Evolutionary conservation across 1,284 basidiomycete genomes (phyloP).

Genomic region (Ceratobasidium sp.): DNA sequence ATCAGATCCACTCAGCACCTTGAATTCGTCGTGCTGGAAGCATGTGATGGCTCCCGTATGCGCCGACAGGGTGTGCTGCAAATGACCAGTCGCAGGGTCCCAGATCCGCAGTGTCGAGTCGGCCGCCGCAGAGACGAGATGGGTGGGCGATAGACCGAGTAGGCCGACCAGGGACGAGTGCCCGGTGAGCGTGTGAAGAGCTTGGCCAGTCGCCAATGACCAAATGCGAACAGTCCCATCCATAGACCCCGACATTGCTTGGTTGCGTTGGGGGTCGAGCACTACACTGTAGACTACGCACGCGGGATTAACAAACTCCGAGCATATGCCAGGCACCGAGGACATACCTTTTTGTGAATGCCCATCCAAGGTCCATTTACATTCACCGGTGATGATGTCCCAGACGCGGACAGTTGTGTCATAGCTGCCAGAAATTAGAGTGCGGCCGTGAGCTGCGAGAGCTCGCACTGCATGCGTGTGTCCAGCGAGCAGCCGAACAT

Average conservation of each 20-base stretch:
- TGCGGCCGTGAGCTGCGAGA: constrained; percentile 87
- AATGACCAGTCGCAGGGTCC: constrained; percentile 83
- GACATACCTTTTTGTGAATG: constrained; percentile 87
- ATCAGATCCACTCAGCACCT: constrained; percentile 91
- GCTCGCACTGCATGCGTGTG: constrained; percentile 92
- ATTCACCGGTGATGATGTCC: constrained; percentile 89
- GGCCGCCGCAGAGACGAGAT: constrained; percentile 91
- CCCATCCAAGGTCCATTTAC: constrained; percentile 80
- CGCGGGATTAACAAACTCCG: constrained; percentile 27
- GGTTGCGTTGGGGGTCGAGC: constrained; percentile 80
- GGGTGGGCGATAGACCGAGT: constrained; percentile 83
- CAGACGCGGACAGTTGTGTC: constrained; percentile 93
- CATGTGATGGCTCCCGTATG: constrained; percentile 96
- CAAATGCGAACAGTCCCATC: constrained; percentile 94
- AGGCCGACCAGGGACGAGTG: constrained; percentile 90
- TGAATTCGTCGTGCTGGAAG: constrained; percentile 97
- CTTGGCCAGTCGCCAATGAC: constrained; percentile 82
- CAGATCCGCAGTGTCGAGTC: constrained; percentile 92
- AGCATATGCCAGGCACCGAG: not conserved
- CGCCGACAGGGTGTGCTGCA: constrained; percentile 80
- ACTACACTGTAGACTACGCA: constrained; percentile 90
- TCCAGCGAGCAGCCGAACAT: constrained; percentile 81
- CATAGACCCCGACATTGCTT: constrained; percentile 95
- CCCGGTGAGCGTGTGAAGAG: constrained; percentile 79
- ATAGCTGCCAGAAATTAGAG: constrained; percentile 93